These are phyloP conservation scores for Arthromyces matolae DNA, from an alignment of 768 basidiomycete species.

Conservation along the genomic window DNA sequence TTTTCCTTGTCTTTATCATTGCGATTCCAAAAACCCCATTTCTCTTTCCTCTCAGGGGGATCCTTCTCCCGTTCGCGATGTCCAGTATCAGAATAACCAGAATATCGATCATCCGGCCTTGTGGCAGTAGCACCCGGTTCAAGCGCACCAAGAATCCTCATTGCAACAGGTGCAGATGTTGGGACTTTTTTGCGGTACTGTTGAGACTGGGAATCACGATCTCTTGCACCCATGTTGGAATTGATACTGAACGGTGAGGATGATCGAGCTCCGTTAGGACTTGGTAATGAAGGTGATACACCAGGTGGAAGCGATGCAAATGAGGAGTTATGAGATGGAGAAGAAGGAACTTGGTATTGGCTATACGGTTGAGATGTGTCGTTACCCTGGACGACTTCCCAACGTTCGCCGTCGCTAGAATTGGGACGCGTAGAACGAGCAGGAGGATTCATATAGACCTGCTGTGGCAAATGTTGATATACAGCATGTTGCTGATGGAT, in stretches of 20 bases:
- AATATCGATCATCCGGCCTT: slow-evolving; percentile 31
- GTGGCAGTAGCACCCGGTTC: slow-evolving; percentile 45
- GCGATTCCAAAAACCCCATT: slow-evolving; percentile 52
- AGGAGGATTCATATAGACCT: slow-evolving; percentile 13
- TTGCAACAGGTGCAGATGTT: slow-evolving; percentile 31
- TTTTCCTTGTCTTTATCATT: slow-evolving; percentile 30
- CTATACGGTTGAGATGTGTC: slow-evolving; percentile 24
- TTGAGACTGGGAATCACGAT: slow-evolving; percentile 21
- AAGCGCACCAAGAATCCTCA: slow-evolving; percentile 58
- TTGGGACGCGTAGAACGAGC: slow-evolving; percentile 18
- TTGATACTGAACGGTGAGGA: slow-evolving; percentile 43
- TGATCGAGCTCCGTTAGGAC: slow-evolving; percentile 36
- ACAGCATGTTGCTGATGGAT: slow-evolving; percentile 37
- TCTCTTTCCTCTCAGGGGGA: slow-evolving; percentile 43
- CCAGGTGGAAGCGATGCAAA: slow-evolving; percentile 44
- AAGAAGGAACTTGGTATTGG: slow-evolving; percentile 25
- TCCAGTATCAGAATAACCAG: slow-evolving; percentile 26
- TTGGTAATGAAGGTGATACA: slow-evolving; percentile 38
- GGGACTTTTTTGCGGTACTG: slow-evolving; percentile 20
- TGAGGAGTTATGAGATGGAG: slow-evolving; percentile 49
- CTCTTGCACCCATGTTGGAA: slow-evolving; percentile 20
- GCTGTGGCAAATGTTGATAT: slow-evolving; percentile 22
- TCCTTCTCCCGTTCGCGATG: slow-evolving; percentile 25
- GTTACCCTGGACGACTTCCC: slow-evolving; percentile 38
- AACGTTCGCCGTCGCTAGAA: slow-evolving; percentile 38